Evolutionary conservation across 768 basidiomycete species (phyloP).

Genomic region (Trametes elegans): DNA sequence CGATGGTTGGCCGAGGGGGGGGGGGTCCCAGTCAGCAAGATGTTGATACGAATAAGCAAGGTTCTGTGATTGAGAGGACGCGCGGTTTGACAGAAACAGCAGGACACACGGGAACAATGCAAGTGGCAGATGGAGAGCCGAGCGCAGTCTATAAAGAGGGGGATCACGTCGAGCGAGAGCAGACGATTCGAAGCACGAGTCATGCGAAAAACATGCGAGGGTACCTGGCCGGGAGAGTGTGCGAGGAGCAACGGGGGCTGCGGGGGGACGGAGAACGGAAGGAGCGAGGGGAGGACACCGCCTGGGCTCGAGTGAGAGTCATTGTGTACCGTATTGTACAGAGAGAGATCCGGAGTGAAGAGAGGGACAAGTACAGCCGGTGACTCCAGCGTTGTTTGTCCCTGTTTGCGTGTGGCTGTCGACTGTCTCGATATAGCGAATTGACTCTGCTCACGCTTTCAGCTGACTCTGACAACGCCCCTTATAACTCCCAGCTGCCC

Average conservation of each 20-base stretch:
- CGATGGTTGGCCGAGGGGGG: conserved; percentile 11
- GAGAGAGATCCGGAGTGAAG: background rate
- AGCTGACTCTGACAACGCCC: conserved; percentile 21
- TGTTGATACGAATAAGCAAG: background rate
- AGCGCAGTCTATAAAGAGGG: background rate
- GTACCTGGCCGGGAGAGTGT: background rate
- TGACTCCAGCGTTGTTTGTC: conserved; percentile 17
- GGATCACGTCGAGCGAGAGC: background rate
- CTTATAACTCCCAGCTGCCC: conserved; percentile 14
- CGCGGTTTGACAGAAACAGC: background rate
- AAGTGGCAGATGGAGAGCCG: background rate
- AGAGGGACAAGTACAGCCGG: conserved; percentile 1
- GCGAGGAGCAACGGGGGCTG: background rate
- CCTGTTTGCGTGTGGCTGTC: conserved; percentile 18
- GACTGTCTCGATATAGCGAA: conserved; percentile 12
- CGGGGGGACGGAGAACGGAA: background rate
- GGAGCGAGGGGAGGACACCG: background rate
- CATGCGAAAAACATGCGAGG: conserved; percentile 11
- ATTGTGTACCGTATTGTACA: background rate
- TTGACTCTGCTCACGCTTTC: conserved; percentile 18
- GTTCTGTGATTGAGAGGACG: background rate
- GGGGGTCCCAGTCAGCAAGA: background rate
- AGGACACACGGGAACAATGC: conserved; percentile 4
- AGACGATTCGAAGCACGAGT: conserved; percentile 2
- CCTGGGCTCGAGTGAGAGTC: background rate